Evolutionary conservation across 1,139 yeast species (phyloP).

Genomic region (Scheffersomyces cryptocercus): DNA sequence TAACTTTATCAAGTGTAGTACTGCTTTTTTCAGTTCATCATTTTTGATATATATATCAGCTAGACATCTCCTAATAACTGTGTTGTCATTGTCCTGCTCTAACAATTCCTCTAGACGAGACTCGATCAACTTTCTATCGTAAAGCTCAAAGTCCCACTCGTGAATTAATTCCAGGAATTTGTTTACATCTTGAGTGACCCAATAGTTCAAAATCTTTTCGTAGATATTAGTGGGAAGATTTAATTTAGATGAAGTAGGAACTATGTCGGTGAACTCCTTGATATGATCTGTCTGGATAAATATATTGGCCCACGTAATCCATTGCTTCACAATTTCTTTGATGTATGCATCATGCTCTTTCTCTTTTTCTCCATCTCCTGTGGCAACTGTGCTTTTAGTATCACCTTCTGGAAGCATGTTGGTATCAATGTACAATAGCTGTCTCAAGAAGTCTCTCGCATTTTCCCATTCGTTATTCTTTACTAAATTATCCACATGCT

Average conservation of each 20-base stretch:
- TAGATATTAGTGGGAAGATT: conserved; percentile 42
- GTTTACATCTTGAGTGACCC: conserved; percentile 39
- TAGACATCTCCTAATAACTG: conserved; percentile 47
- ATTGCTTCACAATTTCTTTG: conserved; percentile 45
- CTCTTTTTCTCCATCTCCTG: conserved; percentile 11
- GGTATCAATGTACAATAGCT: conserved; percentile 36
- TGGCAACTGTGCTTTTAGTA: conserved; percentile 29
- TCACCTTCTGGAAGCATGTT: conserved; percentile 32
- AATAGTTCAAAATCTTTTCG: conserved; percentile 51
- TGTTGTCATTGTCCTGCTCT: conserved; percentile 19
- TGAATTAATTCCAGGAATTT: conserved; percentile 44
- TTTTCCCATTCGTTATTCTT: conserved; percentile 54
- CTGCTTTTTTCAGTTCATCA: conserved; percentile 63
- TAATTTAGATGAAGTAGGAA: conserved; percentile 51
- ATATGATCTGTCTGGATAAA: conserved; percentile 54
- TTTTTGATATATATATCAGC: conserved; percentile 58
- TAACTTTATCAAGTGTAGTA: conserved; percentile 57
- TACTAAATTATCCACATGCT: conserved; percentile 59
- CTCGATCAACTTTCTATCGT: conserved; percentile 48
- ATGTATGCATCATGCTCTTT: conserved; percentile 29
- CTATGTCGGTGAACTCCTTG: conserved; percentile 45
- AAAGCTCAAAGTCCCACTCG: conserved; percentile 62
- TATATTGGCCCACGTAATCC: conserved; percentile 67
- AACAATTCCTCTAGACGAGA: conserved; percentile 47
- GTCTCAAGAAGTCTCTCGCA: conserved; percentile 53